Evolutionary conservation across 495 filamentous ascomycete genomes (phyloP).

Genomic region (Aspergillus egyptiacus): DNA sequence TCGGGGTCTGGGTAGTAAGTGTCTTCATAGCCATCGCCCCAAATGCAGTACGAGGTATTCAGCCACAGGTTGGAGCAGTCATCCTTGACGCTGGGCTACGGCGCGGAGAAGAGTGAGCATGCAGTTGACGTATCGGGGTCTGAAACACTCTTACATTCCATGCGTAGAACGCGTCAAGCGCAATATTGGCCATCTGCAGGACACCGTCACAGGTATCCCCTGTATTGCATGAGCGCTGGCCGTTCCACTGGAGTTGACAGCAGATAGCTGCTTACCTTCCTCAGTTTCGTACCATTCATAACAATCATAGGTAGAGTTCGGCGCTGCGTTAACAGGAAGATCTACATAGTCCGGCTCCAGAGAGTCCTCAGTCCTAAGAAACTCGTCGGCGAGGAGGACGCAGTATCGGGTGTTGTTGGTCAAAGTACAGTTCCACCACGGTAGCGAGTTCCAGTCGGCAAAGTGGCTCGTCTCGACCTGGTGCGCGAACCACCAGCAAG

Average conservation of each 20-base stretch:
- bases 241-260: not conserved
- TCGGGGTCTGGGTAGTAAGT: not conserved
- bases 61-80: constrained; percentile 4
- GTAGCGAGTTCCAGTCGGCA: not conserved
- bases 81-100: not conserved
- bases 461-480: not conserved
- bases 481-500: not conserved
- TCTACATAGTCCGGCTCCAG: not conserved
- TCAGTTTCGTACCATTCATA: not conserved
- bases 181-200: not conserved
- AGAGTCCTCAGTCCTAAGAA: not conserved
- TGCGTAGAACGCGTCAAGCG: constrained; percentile 2
- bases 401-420: not conserved
- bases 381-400: not conserved
- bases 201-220: not conserved
- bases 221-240: not conserved
- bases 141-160: constrained; percentile 1
- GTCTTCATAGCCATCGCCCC: not conserved
- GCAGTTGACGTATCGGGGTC: not conserved
- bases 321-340: not conserved
- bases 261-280: not conserved
- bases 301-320: not conserved
- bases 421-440: not conserved
- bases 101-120: not conserved
- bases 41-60: constrained; percentile 1